phyloP scores from a whole-genome alignment of 2,329 filamentous ascomycete species.

The Aspergillus sp. region DNA sequence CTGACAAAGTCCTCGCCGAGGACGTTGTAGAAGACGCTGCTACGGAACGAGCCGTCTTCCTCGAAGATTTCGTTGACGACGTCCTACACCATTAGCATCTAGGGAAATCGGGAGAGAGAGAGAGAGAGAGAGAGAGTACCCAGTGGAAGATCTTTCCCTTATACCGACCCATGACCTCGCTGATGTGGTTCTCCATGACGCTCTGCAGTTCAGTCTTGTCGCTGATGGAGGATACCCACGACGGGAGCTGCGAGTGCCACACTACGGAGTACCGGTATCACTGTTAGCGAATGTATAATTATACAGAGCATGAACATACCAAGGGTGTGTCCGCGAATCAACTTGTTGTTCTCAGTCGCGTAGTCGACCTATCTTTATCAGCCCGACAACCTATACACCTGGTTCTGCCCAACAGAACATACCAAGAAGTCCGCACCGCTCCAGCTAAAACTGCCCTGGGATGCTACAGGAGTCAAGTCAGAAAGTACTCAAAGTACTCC shows the following conservation, averaged over 20 bases:
- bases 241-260: constrained; percentile 42
- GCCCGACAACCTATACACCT: too few relatives aligned
- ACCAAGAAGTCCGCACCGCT: constrained; percentile 52
- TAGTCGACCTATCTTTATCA: constrained; percentile 33
- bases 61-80: constrained; percentile 37
- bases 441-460: constrained; percentile 57
- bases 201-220: constrained; percentile 50
- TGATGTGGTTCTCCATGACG: constrained; percentile 51
- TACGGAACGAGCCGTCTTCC: constrained; percentile 60
- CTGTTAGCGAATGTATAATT: not conserved
- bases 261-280: too few relatives aligned
- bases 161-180: constrained; percentile 34
- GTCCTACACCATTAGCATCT: constrained; percentile 19
- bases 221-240: constrained; percentile 50
- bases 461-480: constrained; percentile 26
- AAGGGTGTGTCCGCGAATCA: constrained; percentile 63
- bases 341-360: constrained; percentile 38
- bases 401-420: too few relatives aligned
- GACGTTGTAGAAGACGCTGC: constrained; percentile 65
- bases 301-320: constrained; percentile 24
- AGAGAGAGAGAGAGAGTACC: constrained; percentile 17
- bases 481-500: too few relatives aligned
- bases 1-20: constrained; percentile 69
- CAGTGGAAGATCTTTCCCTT: constrained; percentile 38
- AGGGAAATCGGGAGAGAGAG: too few relatives aligned